Percentiles rank a stretch among this genome's conserved stretches.
These are phyloP conservation scores for Aquilaria malaccensis DNA, from an alignment of 345 rosid genomes.

Conservation along the genomic window DNA sequence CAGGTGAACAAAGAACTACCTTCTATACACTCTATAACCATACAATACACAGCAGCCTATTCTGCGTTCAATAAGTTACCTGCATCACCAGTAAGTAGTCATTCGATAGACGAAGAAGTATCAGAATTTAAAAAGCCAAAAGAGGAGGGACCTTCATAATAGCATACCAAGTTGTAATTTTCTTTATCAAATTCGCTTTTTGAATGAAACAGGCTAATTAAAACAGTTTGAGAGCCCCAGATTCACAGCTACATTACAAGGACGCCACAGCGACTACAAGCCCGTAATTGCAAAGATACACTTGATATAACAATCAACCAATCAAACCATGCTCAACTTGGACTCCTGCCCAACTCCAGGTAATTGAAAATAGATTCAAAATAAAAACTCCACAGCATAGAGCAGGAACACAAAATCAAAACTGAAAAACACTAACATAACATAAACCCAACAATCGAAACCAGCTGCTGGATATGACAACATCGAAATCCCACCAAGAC, in stretches of 20 bases:
- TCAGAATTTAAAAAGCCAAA: not conserved
- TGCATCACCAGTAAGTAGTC: slow-evolving; percentile 7
- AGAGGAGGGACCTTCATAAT: not conserved
- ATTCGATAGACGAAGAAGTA: slow-evolving; percentile 6
- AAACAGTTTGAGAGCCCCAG: not conserved
- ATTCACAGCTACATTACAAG: no score
- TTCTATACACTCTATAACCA: not conserved
- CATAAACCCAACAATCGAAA: slow-evolving; percentile 3
- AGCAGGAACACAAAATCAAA: slow-evolving; percentile 2
- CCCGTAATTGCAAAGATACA: not conserved
- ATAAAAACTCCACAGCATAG: no score
- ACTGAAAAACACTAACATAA: not conserved
- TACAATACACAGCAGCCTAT: not conserved
- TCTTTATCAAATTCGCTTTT: not conserved
- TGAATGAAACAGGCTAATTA: not conserved
- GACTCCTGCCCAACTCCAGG: no score
- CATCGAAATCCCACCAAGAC: not conserved
- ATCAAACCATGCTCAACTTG: not conserved
- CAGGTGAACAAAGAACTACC: slow-evolving; percentile 4
- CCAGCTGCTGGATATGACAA: not conserved
- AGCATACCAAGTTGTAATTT: not conserved
- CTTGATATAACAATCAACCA: not conserved
- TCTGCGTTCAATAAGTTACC: slow-evolving; percentile 4
- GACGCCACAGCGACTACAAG: not conserved
- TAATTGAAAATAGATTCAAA: no score